phyloP scores from a whole-genome alignment of 192 early-diverging fungal genomes.

The Gamsiella multidivaricata region DNA sequence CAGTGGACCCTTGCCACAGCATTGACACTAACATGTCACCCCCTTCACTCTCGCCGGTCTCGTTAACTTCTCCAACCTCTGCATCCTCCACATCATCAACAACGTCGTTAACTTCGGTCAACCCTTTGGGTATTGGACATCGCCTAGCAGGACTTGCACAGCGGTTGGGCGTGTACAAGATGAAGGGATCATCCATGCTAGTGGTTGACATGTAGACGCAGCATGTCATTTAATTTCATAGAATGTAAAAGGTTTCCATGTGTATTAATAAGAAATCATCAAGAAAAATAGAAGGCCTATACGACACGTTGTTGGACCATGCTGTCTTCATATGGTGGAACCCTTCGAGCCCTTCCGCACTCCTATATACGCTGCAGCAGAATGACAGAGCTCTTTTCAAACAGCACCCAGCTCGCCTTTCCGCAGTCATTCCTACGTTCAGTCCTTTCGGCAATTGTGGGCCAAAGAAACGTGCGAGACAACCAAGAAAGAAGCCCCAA shows the following conservation, averaged over 20 bases:
- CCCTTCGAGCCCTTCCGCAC: too few species aligned
- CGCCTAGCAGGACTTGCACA: constrained; percentile 37
- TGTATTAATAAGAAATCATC: neutral
- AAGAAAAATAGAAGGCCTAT: too few species aligned
- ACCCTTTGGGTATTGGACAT: constrained; percentile 18
- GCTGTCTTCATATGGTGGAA: too few species aligned
- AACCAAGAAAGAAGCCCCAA: too few species aligned
- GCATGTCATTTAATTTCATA: too few species aligned
- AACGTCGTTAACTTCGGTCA: neutral
- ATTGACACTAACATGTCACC: constrained; percentile 27
- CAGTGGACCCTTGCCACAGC: neutral
- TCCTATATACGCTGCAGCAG: too few species aligned
- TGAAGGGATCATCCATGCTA: constrained; percentile 26
- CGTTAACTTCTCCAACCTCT: constrained; percentile 9
- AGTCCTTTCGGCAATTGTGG: too few species aligned
- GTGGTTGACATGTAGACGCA: constrained; percentile 27
- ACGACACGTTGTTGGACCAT: too few species aligned
- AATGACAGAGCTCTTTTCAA: too few species aligned
- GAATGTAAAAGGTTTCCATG: neutral
- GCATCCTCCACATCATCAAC: constrained; percentile 3
- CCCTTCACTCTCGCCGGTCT: constrained; percentile 2
- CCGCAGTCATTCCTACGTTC: too few species aligned
- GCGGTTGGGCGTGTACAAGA: constrained; percentile 19
- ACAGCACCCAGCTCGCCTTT: too few species aligned
- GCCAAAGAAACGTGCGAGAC: too few species aligned